phyloP scores from a whole-genome alignment of 495 filamentous ascomycete genomes.

The Tuber umbilicatum region DNA sequence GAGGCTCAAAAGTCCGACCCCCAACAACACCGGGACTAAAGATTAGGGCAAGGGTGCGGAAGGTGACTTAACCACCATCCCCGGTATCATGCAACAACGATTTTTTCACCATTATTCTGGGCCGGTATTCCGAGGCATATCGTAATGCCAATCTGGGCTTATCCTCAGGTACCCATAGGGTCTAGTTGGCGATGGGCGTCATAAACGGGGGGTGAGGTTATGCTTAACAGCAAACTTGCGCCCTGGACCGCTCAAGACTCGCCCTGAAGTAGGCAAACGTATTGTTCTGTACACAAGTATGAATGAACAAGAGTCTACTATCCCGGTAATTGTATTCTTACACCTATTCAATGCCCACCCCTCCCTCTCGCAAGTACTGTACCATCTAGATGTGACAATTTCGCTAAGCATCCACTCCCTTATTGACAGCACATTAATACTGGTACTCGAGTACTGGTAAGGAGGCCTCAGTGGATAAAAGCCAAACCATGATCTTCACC shows the following conservation, averaged over 20 bases:
- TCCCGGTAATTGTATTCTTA: no score
- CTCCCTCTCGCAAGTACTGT: neutral
- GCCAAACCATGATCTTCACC: neutral
- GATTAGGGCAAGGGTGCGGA: neutral
- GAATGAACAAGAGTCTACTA: neutral
- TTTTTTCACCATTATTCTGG: neutral
- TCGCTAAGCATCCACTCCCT: neutral
- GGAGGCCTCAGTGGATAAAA: neutral
- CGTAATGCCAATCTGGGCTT: neutral
- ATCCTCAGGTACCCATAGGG: neutral
- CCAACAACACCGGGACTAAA: neutral
- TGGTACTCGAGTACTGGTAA: neutral
- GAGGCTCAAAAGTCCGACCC: constrained; percentile 29
- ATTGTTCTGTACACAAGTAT: neutral
- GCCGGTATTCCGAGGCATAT: neutral
- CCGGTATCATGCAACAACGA: neutral
- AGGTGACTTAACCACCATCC: neutral
- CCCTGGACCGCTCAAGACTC: neutral
- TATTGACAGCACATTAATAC: neutral
- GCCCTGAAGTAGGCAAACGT: neutral
- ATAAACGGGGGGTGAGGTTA: neutral
- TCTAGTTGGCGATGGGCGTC: neutral
- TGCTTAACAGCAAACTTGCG: neutral
- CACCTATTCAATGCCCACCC: neutral
- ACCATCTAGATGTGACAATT: neutral